phyloP scores from a whole-genome alignment of 192 early-diverging fungal genomes.

The Funneliformis mosseae region DNA sequence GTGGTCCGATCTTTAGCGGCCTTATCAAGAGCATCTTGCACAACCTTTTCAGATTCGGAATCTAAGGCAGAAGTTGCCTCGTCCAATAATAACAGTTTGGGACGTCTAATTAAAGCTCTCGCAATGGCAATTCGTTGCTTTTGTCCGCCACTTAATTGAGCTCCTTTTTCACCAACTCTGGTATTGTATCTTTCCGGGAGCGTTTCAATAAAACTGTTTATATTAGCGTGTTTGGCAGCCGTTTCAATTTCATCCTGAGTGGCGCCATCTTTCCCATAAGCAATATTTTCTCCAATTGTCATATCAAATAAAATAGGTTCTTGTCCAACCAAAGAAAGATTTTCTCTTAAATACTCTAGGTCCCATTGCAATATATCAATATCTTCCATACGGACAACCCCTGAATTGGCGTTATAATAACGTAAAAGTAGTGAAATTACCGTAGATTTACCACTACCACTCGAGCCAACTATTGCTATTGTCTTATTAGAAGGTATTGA shows the following conservation, averaged over 20 bases:
- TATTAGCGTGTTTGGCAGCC: conserved; percentile 60
- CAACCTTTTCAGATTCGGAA: conserved; percentile 65
- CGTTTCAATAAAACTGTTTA: conserved; percentile 59
- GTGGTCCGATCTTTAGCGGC: conserved; percentile 67
- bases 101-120: conserved; percentile 80
- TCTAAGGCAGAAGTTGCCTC: conserved; percentile 76
- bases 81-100: conserved; percentile 80
- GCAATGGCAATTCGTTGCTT: conserved; percentile 88
- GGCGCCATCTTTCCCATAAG: conserved; percentile 58
- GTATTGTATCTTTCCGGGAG: conserved; percentile 67
- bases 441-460: conserved; percentile 83
- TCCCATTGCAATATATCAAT: conserved; percentile 61
- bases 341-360: conserved; percentile 61
- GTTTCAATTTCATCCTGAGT: conserved; percentile 53
- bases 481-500: conserved; percentile 61
- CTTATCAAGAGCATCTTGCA: conserved; percentile 67
- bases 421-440: conserved; percentile 68
- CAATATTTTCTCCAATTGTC: conserved; percentile 86
- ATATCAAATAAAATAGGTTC: conserved; percentile 90
- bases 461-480: conserved; percentile 83
- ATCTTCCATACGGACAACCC: conserved; percentile 66
- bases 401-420: conserved; percentile 74
- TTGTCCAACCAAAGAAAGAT: conserved; percentile 84
- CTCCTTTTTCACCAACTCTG: conserved; percentile 64
- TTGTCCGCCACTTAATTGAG: conserved; percentile 62